A percentile compares a stretch with the other conserved stretches of the same genome.
Evolutionary conservation across 306 rosid genomes (phyloP).

Genomic region (Senna siamea): DNA sequence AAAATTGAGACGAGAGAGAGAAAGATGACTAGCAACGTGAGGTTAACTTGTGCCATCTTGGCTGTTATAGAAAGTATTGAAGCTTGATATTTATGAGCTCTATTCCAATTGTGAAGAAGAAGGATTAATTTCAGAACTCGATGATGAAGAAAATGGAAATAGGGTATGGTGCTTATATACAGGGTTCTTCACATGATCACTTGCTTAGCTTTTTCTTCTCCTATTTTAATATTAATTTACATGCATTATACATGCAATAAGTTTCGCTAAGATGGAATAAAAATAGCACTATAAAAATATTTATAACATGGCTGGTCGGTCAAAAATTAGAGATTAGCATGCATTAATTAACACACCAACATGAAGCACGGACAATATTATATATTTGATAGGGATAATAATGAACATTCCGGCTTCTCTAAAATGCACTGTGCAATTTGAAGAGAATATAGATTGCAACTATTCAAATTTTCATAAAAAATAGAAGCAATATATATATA

Average conservation of each 20-base stretch:
- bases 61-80: background rate
- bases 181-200: conserved; percentile 9
- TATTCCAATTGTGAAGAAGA: background rate
- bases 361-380: background rate
- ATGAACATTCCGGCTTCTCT: background rate
- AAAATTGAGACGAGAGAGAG: conserved; percentile 18
- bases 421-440: too few species aligned
- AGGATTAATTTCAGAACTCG: background rate
- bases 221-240: conserved; percentile 4
- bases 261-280: background rate
- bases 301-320: background rate
- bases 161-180: conserved; percentile 27
- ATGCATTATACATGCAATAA: conserved; percentile 32
- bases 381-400: background rate
- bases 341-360: background rate
- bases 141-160: conserved; percentile 19
- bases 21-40: conserved; percentile 26
- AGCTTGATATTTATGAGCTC: background rate
- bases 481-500: too few species aligned
- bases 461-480: too few species aligned
- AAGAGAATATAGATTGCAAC: too few species aligned
- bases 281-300: background rate
- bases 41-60: conserved; percentile 40
- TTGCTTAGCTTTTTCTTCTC: background rate
- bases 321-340: background rate